Percentiles rank a stretch among this genome's conserved stretches.
Evolutionary conservation across 2,329 filamentous ascomycete genomes (phyloP).

Genomic region (Cylindrodendrum hubeiense): DNA sequence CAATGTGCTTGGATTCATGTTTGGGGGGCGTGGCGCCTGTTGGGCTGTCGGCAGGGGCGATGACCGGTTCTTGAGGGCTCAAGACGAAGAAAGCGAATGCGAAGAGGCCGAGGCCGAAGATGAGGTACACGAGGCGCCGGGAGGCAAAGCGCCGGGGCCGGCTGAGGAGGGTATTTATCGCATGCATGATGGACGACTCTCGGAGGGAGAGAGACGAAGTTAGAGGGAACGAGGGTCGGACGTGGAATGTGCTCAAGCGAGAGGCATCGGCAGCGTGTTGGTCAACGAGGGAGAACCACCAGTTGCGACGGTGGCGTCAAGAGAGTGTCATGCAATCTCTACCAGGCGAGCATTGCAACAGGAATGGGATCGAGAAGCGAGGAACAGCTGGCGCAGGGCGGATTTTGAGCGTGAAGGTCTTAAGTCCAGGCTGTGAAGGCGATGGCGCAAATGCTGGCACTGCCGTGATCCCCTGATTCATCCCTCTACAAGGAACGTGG

Average conservation of each 20-base stretch:
- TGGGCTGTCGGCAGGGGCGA: conserved; percentile 60
- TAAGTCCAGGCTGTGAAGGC: background rate
- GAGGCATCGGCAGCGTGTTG: conserved; percentile 12
- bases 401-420: background rate
- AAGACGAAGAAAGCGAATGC: conserved; percentile 65
- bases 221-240: background rate
- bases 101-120: conserved; percentile 64
- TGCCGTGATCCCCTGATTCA: conserved; percentile 16
- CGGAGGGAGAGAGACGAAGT: background rate
- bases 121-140: conserved; percentile 65
- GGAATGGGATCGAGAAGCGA: background rate
- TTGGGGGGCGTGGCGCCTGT: conserved; percentile 57
- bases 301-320: background rate
- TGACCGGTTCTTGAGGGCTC: conserved; percentile 63
- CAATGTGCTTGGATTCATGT: conserved; percentile 54
- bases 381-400: background rate
- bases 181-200: conserved; percentile 43
- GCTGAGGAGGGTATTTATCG: conserved; percentile 55
- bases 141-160: conserved; percentile 63
- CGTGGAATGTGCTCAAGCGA: background rate
- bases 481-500: background rate
- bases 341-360: background rate
- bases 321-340: background rate
- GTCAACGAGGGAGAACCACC: background rate
- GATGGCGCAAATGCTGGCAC: conserved; percentile 22